Evolutionary conservation across 2,329 filamentous ascomycete species (phyloP).

Genomic region (Berkeleyomyces rouxiae): DNA sequence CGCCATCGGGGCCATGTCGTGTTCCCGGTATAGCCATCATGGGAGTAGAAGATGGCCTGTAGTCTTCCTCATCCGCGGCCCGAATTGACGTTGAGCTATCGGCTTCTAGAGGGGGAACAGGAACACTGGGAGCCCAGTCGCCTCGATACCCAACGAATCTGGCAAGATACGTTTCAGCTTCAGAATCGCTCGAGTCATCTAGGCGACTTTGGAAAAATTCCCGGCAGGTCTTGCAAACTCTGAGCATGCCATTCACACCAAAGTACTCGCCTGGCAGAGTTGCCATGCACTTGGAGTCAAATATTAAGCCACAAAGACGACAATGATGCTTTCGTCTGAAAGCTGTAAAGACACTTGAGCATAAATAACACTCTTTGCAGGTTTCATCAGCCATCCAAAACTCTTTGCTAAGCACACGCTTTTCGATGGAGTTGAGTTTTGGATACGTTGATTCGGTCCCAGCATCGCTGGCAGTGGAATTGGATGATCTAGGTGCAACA

Average conservation of each 20-base stretch:
- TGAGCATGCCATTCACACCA: slow-evolving; percentile 65
- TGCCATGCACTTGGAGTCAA: slow-evolving; percentile 88
- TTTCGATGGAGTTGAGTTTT: slow-evolving; percentile 55
- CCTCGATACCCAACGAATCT: slow-evolving; percentile 15
- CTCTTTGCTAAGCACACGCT: slow-evolving; percentile 80
- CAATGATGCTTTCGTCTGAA: slow-evolving; percentile 96
- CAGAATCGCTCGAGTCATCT: slow-evolving; percentile 66
- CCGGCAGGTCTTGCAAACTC: slow-evolving; percentile 87
- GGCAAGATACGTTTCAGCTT: slow-evolving; percentile 50
- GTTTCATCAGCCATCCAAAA: slow-evolving; percentile 99
- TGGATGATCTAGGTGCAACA: slow-evolving; percentile 35
- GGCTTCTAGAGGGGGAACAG: slow-evolving; percentile 3
- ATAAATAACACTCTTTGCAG: slow-evolving; percentile 91
- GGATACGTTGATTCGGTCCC: slow-evolving; percentile 42
- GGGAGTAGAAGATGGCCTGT: slow-evolving; percentile 41
- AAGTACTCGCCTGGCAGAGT: slow-evolving; percentile 80
- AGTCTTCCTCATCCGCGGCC: slow-evolving; percentile 27
- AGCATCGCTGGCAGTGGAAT: slow-evolving; percentile 35
- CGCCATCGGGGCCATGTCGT: slow-evolving; percentile 65
- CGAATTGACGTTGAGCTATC: slow-evolving; percentile 1
- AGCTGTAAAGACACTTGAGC: slow-evolving; percentile 76
- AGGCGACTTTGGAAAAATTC: slow-evolving; percentile 69
- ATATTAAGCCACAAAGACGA: slow-evolving; percentile 91
- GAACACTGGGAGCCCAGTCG: slow-evolving; percentile 5
- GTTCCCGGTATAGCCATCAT: slow-evolving; percentile 57